Evolutionary conservation across 2,329 filamentous ascomycete species (phyloP).

Genomic region (Pochonia chlamydosporia): DNA sequence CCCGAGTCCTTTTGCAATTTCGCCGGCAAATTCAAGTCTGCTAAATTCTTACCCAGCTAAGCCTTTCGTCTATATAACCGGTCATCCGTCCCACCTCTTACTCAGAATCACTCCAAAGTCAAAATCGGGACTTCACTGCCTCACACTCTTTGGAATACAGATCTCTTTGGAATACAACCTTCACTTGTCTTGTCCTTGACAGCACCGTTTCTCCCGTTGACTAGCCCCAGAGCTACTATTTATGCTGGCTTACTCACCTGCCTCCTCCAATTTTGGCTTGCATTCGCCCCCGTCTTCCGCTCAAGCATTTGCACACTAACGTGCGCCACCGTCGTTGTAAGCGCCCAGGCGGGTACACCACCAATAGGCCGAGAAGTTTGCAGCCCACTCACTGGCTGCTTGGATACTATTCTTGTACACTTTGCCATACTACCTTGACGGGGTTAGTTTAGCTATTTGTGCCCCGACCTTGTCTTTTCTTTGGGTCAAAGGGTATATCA

Average conservation of each 20-base stretch:
- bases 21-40: no score
- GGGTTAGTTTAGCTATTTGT: neutral
- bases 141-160: no score
- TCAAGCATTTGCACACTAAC: slow-evolving; percentile 11
- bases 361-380: slow-evolving; percentile 9
- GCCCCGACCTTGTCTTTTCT: neutral
- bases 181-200: no score
- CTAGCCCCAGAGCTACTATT: neutral
- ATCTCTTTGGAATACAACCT: neutral
- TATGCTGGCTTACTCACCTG: neutral
- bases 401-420: slow-evolving; percentile 13
- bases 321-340: slow-evolving; percentile 15
- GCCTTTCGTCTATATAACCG: no score
- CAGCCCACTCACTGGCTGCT: slow-evolving; percentile 1
- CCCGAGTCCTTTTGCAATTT: no score
- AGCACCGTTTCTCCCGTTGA: no score
- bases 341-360: slow-evolving; percentile 17
- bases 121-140: no score
- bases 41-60: no score
- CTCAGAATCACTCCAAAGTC: no score
- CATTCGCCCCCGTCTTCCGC: slow-evolving; percentile 10
- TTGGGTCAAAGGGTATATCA: slow-evolving; percentile 9
- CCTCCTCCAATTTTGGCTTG: neutral
- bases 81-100: no score
- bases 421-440: neutral